Base-by-base conservation (phyloP, 108 stramenopile genomes). In the Asterionellopsis glacialis region DNA sequence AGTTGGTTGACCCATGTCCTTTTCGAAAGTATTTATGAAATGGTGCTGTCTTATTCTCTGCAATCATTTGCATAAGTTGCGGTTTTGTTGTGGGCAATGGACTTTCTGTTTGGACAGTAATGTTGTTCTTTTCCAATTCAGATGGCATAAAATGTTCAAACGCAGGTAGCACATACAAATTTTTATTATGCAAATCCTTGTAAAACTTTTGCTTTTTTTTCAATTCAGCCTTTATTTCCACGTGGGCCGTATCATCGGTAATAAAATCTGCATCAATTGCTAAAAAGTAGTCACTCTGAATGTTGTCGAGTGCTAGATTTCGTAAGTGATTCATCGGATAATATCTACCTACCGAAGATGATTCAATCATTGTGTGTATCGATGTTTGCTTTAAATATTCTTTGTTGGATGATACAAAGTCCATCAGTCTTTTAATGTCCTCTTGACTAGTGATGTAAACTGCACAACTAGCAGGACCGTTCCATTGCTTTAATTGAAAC, bases 251-350 rank as follows among this genome's bases (percentile, higher is more conserved):
- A 14, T 53, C 56, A 43, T 15, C 15, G 1, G 65, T 22, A 5
- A 66, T 40, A 14, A 66, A 66, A 38, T 66, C 65, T 16, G 57
- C 65, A 43, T 66, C 65, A 55, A 66, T 49, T 3, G 51, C 38
- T 4, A 66, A 28, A 39, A 66, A 66, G 43, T 59, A 66, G 16
- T 58, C 28, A 2, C 24, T 27, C 22, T 57, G 40, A 11, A 58
- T 40, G 15, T 41, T 55, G 15, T 33, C 16, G 10, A 43, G 26
- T 10, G 65, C 65, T 1, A 66, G 14, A 14, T 66, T 27, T 14
- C 65, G 55, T 7, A 66, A 26, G 13, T 57, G 10, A 24, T 57
- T 66, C 41, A 57, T 40, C 5, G 65, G 65, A 33, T 66, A 66
- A 15, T 19, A 3, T 53, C 19, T 19, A 15, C 15, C 15, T 15